These are phyloP conservation scores for Dictyostelium brefeldianum DNA, from an alignment of 78 protist species.

Conservation along the genomic window DNA sequence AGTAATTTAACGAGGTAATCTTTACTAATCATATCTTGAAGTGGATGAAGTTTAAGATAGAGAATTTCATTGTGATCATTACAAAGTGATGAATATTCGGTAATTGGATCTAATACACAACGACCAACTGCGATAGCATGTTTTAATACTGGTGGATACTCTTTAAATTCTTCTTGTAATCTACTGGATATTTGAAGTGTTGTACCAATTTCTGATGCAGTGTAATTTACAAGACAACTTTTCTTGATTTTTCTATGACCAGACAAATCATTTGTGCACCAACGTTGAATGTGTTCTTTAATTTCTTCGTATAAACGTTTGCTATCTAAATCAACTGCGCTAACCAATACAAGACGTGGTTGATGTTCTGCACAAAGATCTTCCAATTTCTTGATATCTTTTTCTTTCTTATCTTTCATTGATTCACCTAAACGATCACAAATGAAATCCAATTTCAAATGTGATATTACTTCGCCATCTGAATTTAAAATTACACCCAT, in stretches of 20 bases:
- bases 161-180: conserved; percentile 48
- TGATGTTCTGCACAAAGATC: conserved; percentile 17
- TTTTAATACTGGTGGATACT: conserved; percentile 49
- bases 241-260: background rate
- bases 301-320: conserved; percentile 41
- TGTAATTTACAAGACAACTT: conserved; percentile 7
- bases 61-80: conserved; percentile 45
- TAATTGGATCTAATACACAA: conserved; percentile 66
- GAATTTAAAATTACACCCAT: conserved; percentile 63
- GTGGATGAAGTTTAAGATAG: conserved; percentile 67
- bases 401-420: conserved; percentile 33
- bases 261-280: background rate
- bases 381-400: conserved; percentile 19
- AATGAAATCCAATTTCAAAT: conserved; percentile 51
- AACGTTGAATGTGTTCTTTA: conserved; percentile 10
- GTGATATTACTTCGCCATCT: conserved; percentile 43
- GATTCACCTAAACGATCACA: conserved; percentile 64
- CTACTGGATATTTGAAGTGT: conserved; percentile 38
- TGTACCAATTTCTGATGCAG: conserved; percentile 58
- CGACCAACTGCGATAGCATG: conserved; percentile 71
- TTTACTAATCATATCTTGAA: conserved; percentile 79
- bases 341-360: conserved; percentile 41
- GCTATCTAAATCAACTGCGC: conserved; percentile 50
- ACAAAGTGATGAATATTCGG: conserved; percentile 68
- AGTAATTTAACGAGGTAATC: conserved; percentile 61